Evolutionary conservation across 2,329 filamentous ascomycete genomes (phyloP).

Genomic region (Eutypa lata): DNA sequence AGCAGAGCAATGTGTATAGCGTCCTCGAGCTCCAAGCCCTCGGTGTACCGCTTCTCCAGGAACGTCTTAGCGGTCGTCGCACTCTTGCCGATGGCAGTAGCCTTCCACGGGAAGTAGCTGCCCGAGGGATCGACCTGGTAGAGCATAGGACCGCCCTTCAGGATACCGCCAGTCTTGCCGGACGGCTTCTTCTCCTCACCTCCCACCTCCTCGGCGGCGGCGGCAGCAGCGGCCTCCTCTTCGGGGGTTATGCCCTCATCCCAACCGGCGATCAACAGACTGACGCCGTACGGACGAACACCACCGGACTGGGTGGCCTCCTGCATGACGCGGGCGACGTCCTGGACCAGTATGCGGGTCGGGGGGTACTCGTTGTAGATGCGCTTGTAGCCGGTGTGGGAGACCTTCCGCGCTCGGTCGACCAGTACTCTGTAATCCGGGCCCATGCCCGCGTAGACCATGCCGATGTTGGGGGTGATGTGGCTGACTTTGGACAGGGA

Average conservation of each 20-base stretch:
- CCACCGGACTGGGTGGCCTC: slow-evolving; percentile 97
- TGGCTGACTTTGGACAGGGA: slow-evolving; percentile 96
- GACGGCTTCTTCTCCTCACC: slow-evolving; percentile 64
- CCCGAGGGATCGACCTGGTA: slow-evolving; percentile 99
- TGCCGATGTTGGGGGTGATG: slow-evolving; percentile 98
- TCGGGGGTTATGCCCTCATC: slow-evolving; percentile 94
- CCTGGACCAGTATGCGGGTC: slow-evolving; percentile 97
- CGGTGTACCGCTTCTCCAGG: slow-evolving; percentile 97
- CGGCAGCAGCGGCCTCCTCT: slow-evolving; percentile 59
- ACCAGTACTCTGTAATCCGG: slow-evolving; percentile 97
- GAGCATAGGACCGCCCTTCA: slow-evolving; percentile 93
- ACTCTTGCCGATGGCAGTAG: slow-evolving; percentile 97
- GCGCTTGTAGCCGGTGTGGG: slow-evolving; percentile 97
- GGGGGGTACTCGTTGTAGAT: slow-evolving; percentile 99
- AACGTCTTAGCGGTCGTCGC: slow-evolving; percentile 98
- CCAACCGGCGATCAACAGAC: slow-evolving; percentile 93
- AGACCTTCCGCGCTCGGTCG: slow-evolving; percentile 96
- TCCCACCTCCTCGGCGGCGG: slow-evolving; percentile 44
- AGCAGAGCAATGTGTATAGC: slow-evolving; percentile 96
- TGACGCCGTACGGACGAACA: slow-evolving; percentile 95
- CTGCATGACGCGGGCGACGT: slow-evolving; percentile 96
- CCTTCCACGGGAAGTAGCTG: slow-evolving; percentile 99
- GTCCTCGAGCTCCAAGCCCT: slow-evolving; percentile 94
- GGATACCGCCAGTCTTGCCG: slow-evolving; percentile 89
- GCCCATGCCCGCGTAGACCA: slow-evolving; percentile 99